Conservation (phyloP, 2,329 filamentous ascomycete species). For the Aspergillus japonicus region DNA sequence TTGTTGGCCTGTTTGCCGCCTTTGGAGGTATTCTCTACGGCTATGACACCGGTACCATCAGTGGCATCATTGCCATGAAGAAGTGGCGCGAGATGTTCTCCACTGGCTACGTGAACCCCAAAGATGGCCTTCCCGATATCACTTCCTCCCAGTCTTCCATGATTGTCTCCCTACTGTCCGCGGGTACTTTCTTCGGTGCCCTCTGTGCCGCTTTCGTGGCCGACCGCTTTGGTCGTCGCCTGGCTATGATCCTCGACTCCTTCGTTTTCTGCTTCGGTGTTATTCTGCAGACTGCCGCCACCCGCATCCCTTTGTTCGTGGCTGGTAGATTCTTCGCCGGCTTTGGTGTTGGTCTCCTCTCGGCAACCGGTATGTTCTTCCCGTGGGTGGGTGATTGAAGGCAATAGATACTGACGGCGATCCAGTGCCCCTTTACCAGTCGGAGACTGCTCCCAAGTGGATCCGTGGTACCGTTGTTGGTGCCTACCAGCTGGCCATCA, state of each 20-base stretch:
- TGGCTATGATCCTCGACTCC: conserved; percentile 40
- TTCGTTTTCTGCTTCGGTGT: conserved; percentile 38
- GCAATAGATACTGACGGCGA: conserved; percentile 8
- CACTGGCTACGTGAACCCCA: conserved; percentile 35
- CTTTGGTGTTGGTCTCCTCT: conserved; percentile 72
- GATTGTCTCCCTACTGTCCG: conserved; percentile 71
- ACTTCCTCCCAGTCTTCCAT: conserved; percentile 57
- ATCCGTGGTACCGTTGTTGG: conserved; percentile 74
- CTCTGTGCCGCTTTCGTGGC: conserved; percentile 64
- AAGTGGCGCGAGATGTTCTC: conserved; percentile 42
- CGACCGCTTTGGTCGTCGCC: conserved; percentile 42
- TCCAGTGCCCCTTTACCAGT: conserved; percentile 66
- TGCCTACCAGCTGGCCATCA: conserved; percentile 79
- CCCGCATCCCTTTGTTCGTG: conserved; percentile 40
- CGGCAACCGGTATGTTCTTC: conserved; percentile 64
- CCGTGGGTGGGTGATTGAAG: background rate
- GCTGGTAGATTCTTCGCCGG: conserved; percentile 51
- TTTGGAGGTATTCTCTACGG: conserved; percentile 61
- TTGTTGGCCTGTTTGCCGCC: conserved; percentile 59
- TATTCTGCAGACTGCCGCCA: conserved; percentile 33
- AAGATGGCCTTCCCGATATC: conserved; percentile 45
- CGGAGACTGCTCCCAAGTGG: conserved; percentile 69
- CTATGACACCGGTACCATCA: conserved; percentile 59
- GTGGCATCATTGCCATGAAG: conserved; percentile 51
- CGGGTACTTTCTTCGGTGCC: conserved; percentile 72